Evolutionary conservation across 495 filamentous ascomycete genomes (phyloP).

Genomic region (Penicillium herquei): DNA sequence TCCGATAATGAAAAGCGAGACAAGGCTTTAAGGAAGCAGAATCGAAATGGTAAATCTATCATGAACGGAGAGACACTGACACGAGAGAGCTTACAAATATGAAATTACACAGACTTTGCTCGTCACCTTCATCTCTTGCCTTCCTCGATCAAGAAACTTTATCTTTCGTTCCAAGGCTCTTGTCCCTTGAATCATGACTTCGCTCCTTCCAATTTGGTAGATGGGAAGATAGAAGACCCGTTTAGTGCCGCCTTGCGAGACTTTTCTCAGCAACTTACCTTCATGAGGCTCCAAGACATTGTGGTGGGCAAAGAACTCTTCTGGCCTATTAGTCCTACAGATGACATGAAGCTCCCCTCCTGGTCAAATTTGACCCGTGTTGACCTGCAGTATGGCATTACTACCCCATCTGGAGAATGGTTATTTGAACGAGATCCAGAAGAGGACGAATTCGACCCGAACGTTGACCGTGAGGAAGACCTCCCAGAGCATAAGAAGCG

Average conservation of each 20-base stretch:
- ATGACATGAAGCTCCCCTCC: not conserved
- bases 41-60: too few relatives aligned
- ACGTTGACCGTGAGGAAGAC: not conserved
- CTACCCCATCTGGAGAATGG: not conserved
- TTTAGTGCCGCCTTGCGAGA: not conserved
- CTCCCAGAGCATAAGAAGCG: not conserved
- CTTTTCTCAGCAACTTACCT: not conserved
- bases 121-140: too few relatives aligned
- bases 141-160: not conserved
- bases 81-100: too few relatives aligned
- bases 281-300: not conserved
- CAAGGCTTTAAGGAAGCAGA: too few relatives aligned
- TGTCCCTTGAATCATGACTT: not conserved
- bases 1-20: too few relatives aligned
- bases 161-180: not conserved
- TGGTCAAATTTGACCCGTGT: not conserved
- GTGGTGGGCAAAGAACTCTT: not conserved
- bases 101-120: too few relatives aligned
- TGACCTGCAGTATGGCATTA: not conserved
- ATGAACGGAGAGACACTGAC: too few relatives aligned
- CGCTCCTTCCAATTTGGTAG: not conserved
- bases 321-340: not conserved
- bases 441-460: not conserved
- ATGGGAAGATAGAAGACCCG: not conserved
- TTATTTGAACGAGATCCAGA: not conserved